Conservation (phyloP, 192 early-diverging fungal genomes). For the Umbelopsis vinacea region DNA sequence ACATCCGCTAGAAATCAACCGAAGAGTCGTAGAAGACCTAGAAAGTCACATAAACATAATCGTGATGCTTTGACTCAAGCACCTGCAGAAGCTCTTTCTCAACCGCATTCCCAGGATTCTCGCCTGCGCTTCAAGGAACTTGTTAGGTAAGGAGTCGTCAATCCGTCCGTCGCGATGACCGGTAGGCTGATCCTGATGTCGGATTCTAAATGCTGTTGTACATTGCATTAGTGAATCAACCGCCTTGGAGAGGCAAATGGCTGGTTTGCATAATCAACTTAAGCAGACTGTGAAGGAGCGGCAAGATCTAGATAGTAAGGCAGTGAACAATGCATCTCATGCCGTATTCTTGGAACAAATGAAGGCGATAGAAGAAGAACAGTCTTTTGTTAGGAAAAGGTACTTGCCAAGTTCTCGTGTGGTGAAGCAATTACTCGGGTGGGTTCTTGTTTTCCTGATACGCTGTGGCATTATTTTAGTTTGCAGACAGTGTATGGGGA, state of each 20-base stretch:
- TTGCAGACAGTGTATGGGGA: conserved; percentile 53
- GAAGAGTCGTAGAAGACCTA: conserved; percentile 4
- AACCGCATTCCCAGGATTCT: conserved; percentile 19
- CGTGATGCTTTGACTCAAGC: too few species aligned
- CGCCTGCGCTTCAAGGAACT: conserved; percentile 31
- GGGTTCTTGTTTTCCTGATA: too few species aligned
- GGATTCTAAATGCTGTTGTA: neutral
- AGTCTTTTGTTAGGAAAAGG: conserved; percentile 33
- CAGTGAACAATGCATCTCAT: conserved; percentile 14
- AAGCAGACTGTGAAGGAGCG: conserved; percentile 30
- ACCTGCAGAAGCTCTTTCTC: neutral
- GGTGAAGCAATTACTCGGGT: neutral
- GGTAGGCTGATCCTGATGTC: too few species aligned
- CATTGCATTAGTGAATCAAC: conserved; percentile 33
- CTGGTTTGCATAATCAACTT: conserved; percentile 37
- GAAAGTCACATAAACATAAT: neutral
- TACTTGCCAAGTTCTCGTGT: neutral
- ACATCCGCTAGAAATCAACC: conserved; percentile 22
- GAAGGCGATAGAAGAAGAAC: conserved; percentile 37
- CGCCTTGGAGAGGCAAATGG: conserved; percentile 43
- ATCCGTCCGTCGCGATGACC: too few species aligned
- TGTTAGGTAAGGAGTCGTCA: conserved; percentile 22
- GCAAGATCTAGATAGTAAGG: conserved; percentile 34
- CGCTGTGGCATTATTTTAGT: conserved; percentile 26
- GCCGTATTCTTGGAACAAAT: conserved; percentile 25